These are phyloP conservation scores for Populus hybrid DNA, from an alignment of 441 rosid genomes.

Conservation along the genomic window DNA sequence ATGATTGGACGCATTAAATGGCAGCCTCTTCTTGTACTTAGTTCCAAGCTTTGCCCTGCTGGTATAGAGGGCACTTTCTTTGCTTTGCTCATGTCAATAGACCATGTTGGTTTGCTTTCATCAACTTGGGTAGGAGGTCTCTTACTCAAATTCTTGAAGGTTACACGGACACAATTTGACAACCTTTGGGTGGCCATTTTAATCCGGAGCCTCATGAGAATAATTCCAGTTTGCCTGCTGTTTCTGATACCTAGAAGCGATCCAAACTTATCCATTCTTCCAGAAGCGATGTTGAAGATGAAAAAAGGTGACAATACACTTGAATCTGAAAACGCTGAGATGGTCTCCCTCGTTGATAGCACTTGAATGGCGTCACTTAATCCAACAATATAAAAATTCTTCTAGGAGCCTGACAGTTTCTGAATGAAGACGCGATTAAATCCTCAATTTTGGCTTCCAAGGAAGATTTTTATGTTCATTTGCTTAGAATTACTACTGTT, in stretches of 20 bases:
- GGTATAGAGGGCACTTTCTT: slow-evolving; percentile 79
- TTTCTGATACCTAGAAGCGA: slow-evolving; percentile 49
- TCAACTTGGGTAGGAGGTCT: slow-evolving; percentile 73
- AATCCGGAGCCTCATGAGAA: slow-evolving; percentile 43
- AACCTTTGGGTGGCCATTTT: slow-evolving; percentile 65
- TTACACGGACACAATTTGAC: slow-evolving; percentile 57
- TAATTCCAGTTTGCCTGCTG: slow-evolving; percentile 41
- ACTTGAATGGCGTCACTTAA: slow-evolving; percentile 9
- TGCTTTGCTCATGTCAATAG: slow-evolving; percentile 73
- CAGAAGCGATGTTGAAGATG: slow-evolving; percentile 38
- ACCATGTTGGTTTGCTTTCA: slow-evolving; percentile 58
- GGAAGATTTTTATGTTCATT: neutral
- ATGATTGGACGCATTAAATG: slow-evolving; percentile 64
- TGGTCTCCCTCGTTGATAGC: slow-evolving; percentile 35
- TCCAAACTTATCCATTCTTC: slow-evolving; percentile 41
- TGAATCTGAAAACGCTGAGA: slow-evolving; percentile 38
- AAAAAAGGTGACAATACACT: slow-evolving; percentile 24
- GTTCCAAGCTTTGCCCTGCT: slow-evolving; percentile 72
- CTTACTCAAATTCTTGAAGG: slow-evolving; percentile 46
- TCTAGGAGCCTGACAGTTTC: neutral
- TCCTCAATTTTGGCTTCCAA: neutral
- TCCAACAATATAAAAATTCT: neutral
- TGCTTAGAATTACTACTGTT: neutral
- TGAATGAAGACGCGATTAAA: neutral
- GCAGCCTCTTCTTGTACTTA: slow-evolving; percentile 74